A percentile compares a stretch with the other conserved stretches of the same genome.
Conservation (phyloP, 768 basidiomycete species). For the Steccherinum ochraceum region DNA sequence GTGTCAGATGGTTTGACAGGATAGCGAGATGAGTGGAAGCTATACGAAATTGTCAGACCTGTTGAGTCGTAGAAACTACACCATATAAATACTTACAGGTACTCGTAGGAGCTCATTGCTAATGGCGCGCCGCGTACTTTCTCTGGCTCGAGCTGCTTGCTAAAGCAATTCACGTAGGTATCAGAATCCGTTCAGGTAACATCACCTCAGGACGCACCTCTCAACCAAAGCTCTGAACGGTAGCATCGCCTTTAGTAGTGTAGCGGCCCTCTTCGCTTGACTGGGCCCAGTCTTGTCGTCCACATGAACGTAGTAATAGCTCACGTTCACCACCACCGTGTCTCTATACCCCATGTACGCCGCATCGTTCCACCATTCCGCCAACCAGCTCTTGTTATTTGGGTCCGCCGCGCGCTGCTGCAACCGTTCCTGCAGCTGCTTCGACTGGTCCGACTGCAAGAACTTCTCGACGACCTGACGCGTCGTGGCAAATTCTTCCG, state of each 20-base stretch:
- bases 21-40: conserved; percentile 90
- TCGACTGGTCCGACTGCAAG: conserved; percentile 58
- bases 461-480: conserved; percentile 59
- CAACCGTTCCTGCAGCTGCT: conserved; percentile 72
- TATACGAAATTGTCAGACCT: conserved; percentile 25
- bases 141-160: conserved; percentile 78
- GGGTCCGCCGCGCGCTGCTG: conserved; percentile 65
- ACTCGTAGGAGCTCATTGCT: conserved; percentile 92
- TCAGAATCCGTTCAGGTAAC: neutral
- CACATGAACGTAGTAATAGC: conserved; percentile 91
- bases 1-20: conserved; percentile 81
- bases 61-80: no score
- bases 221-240: conserved; percentile 82
- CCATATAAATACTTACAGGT: conserved; percentile 54
- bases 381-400: conserved; percentile 72
- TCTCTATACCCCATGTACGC: conserved; percentile 89
- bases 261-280: conserved; percentile 71
- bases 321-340: conserved; percentile 86
- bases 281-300: conserved; percentile 49
- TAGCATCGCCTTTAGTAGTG: conserved; percentile 77
- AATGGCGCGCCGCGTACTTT: conserved; percentile 72
- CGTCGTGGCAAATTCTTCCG: conserved; percentile 55
- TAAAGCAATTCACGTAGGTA: conserved; percentile 1
- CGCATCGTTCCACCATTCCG: conserved; percentile 96
- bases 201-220: conserved; percentile 40